Conservation (phyloP, 768 basidiomycete species). For the Amanita subjunquillea region DNA sequence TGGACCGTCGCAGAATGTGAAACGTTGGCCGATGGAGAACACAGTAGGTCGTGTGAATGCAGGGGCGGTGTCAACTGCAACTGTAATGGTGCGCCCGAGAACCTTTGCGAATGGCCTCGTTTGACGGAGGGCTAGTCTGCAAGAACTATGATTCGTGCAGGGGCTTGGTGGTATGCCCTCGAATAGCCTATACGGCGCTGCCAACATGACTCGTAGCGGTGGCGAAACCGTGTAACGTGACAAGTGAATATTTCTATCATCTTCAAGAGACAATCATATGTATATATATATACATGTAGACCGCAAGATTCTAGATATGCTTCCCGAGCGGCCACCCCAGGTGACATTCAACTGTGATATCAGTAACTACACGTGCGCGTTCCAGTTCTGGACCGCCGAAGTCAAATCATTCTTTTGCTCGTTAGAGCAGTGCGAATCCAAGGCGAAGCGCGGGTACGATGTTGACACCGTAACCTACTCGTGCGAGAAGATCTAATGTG, state of each 20-base stretch:
- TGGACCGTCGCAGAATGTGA: conserved; percentile 63
- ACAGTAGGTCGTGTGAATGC: conserved; percentile 74
- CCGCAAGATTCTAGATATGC: conserved; percentile 89
- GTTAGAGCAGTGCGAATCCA: conserved; percentile 60
- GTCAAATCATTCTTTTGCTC: conserved; percentile 95
- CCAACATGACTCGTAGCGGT: conserved; percentile 12
- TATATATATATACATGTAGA: too few species aligned
- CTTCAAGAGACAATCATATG: neutral
- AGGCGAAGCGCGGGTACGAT: conserved; percentile 39
- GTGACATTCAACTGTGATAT: conserved; percentile 92
- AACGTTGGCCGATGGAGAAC: conserved; percentile 83
- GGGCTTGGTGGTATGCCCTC: conserved; percentile 44
- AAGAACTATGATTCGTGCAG: conserved; percentile 70
- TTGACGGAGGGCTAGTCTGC: conserved; percentile 53
- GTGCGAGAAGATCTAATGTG: conserved; percentile 81
- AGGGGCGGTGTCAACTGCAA: conserved; percentile 98
- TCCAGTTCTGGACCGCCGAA: conserved; percentile 97
- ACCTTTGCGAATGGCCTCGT: neutral
- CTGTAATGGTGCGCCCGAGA: conserved; percentile 44
- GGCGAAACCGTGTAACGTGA: conserved; percentile 86
- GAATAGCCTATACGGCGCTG: conserved; percentile 24
- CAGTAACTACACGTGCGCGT: conserved; percentile 56
- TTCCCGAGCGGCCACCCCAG: conserved; percentile 83
- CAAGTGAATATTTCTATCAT: conserved; percentile 49
- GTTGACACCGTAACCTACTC: conserved; percentile 66